Percentiles rank a stretch among this genome's conserved stretches.
Evolutionary conservation across 1,139 yeast genomes (phyloP).

Genomic region (Pichia sp.): DNA sequence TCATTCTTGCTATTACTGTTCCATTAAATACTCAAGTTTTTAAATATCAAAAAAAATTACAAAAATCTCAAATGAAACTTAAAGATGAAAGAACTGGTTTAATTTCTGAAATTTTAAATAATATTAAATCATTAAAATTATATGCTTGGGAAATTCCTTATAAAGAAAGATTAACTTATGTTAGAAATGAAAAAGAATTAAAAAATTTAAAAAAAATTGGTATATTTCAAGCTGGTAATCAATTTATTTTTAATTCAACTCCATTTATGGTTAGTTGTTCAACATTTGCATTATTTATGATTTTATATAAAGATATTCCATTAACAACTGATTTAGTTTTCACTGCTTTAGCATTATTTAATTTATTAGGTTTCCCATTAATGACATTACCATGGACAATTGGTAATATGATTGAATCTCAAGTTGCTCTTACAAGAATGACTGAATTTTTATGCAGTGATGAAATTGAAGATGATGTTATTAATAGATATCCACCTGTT

Average conservation of each 20-base stretch:
- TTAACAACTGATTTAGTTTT: constrained; percentile 88
- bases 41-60: constrained; percentile 65
- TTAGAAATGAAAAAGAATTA: constrained; percentile 86
- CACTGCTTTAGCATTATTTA: constrained; percentile 87
- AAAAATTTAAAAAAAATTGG: constrained; percentile 73
- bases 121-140: constrained; percentile 83
- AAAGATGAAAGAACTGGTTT: constrained; percentile 66
- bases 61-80: constrained; percentile 64
- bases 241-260: constrained; percentile 78
- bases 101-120: constrained; percentile 82
- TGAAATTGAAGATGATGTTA: constrained; percentile 79
- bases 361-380: constrained; percentile 81
- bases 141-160: constrained; percentile 96
- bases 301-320: constrained; percentile 53
- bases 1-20: constrained; percentile 74
- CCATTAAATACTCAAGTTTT: constrained; percentile 79
- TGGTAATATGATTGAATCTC: constrained; percentile 80
- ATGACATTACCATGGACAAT: constrained; percentile 92
- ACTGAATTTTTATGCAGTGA: constrained; percentile 65
- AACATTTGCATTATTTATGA: constrained; percentile 80
- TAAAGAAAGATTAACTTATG: constrained; percentile 60
- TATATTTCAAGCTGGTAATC: constrained; percentile 62
- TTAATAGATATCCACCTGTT: constrained; percentile 51
- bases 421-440: constrained; percentile 78
- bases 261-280: constrained; percentile 89